Percentiles rank a stretch among this genome's conserved stretches.
These are phyloP conservation scores for Saccharomycopsis oosterbeekiorum DNA, from an alignment of 805 yeast genomes.

Conservation along the genomic window DNA sequence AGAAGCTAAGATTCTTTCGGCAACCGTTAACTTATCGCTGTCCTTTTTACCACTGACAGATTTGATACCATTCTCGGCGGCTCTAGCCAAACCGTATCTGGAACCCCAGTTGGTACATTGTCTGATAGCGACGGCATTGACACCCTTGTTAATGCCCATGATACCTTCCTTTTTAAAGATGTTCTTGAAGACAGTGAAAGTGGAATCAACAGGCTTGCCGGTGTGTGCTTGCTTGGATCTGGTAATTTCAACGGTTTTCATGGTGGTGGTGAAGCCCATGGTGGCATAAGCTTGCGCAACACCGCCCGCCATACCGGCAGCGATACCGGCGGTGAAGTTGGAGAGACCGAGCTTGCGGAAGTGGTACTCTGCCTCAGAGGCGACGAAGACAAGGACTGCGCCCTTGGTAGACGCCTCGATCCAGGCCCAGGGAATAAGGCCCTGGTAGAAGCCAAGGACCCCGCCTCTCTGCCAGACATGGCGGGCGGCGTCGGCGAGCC, in stretches of 20 bases:
- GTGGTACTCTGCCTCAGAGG: slow-evolving; percentile 83
- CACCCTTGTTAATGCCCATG: slow-evolving; percentile 93
- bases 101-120: slow-evolving; percentile 99
- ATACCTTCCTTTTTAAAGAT: slow-evolving; percentile 83
- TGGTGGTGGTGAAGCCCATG: slow-evolving; percentile 97
- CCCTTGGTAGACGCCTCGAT: slow-evolving; percentile 99
- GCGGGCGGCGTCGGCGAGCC: slow-evolving; percentile 55
- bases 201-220: slow-evolving; percentile 64
- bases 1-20: slow-evolving; percentile 76
- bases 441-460: slow-evolving; percentile 85
- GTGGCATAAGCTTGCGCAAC: slow-evolving; percentile 93
- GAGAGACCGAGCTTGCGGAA: slow-evolving; percentile 54
- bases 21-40: slow-evolving; percentile 55
- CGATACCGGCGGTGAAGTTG: slow-evolving; percentile 78
- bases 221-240: slow-evolving; percentile 64
- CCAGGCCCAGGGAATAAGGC: slow-evolving; percentile 99
- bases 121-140: slow-evolving; percentile 96
- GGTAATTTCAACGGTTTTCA: slow-evolving; percentile 98
- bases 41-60: slow-evolving; percentile 47
- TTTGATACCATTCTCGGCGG: slow-evolving; percentile 81
- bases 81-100: slow-evolving; percentile 83
- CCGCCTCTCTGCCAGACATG: slow-evolving; percentile 95
- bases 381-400: slow-evolving; percentile 85
- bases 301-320: slow-evolving; percentile 96
- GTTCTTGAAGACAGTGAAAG: slow-evolving; percentile 79